phyloP scores from a whole-genome alignment of 1,284 basidiomycete species.

The Mycena citricolor region DNA sequence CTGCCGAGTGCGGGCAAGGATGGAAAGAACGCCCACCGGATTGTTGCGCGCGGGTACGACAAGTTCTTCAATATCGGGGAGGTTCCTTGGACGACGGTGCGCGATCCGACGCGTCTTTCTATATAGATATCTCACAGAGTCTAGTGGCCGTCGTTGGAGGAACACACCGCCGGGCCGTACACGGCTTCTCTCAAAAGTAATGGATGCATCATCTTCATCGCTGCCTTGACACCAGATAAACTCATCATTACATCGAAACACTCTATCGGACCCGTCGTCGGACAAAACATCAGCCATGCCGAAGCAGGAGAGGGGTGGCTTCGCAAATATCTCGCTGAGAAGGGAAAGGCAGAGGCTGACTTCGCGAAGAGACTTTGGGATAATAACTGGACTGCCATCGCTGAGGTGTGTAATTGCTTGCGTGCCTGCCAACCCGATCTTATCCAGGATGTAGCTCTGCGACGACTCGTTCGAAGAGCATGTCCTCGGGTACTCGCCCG shows the following conservation, averaged over 20 bases:
- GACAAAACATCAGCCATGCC: slow-evolving; percentile 58
- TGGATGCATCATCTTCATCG: slow-evolving; percentile 97
- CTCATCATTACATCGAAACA: slow-evolving; percentile 94
- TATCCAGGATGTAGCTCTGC: slow-evolving; percentile 69
- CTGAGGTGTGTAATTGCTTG: slow-evolving; percentile 64
- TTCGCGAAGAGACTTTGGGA: slow-evolving; percentile 80
- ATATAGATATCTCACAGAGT: slow-evolving; percentile 3
- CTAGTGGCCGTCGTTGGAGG: slow-evolving; percentile 79
- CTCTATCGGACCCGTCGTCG: slow-evolving; percentile 60
- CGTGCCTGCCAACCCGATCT: neutral
- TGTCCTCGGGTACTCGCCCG: slow-evolving; percentile 80
- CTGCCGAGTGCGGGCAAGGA: slow-evolving; percentile 24
- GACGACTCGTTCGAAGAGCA: slow-evolving; percentile 99
- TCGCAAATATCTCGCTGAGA: slow-evolving; percentile 62
- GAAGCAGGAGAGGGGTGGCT: slow-evolving; percentile 86
- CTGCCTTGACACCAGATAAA: slow-evolving; percentile 74
- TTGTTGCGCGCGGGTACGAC: slow-evolving; percentile 93
- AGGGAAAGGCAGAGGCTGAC: slow-evolving; percentile 69
- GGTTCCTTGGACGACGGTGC: slow-evolving; percentile 90
- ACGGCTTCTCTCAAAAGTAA: slow-evolving; percentile 94
- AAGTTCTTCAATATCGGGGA: slow-evolving; percentile 99
- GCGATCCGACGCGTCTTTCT: slow-evolving; percentile 29
- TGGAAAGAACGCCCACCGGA: slow-evolving; percentile 47
- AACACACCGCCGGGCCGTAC: slow-evolving; percentile 79
- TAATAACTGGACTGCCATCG: slow-evolving; percentile 86